Conservation (phyloP, 345 rosid species). For the Rhizophora mangle region DNA sequence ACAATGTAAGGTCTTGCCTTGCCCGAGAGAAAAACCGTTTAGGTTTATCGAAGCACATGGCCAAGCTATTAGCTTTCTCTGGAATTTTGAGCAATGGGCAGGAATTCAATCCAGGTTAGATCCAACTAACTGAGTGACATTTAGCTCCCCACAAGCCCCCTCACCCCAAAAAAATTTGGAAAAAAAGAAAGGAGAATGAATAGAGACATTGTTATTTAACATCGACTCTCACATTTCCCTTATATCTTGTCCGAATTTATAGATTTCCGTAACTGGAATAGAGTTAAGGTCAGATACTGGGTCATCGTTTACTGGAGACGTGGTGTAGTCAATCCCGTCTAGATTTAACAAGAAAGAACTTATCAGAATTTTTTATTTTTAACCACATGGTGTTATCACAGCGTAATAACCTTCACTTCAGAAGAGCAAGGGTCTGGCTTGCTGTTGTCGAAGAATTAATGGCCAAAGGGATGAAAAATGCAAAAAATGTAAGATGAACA, state of each 20-base stretch:
- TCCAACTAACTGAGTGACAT: not conserved
- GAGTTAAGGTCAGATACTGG: slow-evolving; percentile 91
- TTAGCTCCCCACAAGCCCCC: too few relatives aligned
- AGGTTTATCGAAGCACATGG: slow-evolving; percentile 84
- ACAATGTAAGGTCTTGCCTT: slow-evolving; percentile 57
- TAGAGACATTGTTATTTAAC: not conserved
- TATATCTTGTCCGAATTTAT: slow-evolving; percentile 6
- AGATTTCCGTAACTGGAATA: slow-evolving; percentile 91
- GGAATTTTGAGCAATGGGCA: slow-evolving; percentile 65
- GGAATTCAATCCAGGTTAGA: slow-evolving; percentile 65
- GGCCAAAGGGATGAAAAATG: slow-evolving; percentile 78
- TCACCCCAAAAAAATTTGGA: too few relatives aligned
- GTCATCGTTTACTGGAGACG: slow-evolving; percentile 91
- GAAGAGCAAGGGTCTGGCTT: slow-evolving; percentile 84
- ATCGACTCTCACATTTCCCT: not conserved
- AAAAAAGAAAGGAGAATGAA: too few relatives aligned
- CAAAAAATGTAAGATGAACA: slow-evolving; percentile 55
- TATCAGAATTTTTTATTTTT: slow-evolving; percentile 16
- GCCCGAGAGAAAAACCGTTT: slow-evolving; percentile 58
- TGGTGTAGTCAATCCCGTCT: slow-evolving; percentile 57
- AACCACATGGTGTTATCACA: slow-evolving; percentile 45
- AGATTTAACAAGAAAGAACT: not conserved
- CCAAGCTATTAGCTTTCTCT: slow-evolving; percentile 57
- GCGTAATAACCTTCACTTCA: slow-evolving; percentile 86
- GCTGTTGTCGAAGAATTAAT: slow-evolving; percentile 77